Evolutionary conservation across 306 rosid genomes (phyloP).

Genomic region (Fragaria vesca): DNA sequence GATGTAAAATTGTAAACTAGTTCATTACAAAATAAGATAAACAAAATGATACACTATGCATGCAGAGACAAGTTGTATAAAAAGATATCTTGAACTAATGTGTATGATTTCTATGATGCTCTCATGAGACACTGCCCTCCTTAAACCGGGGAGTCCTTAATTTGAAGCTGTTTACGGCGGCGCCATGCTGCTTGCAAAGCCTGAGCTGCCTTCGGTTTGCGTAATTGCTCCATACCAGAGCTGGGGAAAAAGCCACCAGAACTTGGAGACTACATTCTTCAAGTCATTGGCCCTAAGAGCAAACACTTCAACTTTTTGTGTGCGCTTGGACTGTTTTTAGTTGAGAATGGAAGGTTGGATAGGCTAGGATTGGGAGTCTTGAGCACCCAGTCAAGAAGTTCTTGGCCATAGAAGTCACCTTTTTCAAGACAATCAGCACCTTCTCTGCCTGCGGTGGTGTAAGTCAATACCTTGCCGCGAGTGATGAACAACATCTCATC

Average conservation of each 20-base stretch:
- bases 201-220: constrained; percentile 57
- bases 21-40: background rate
- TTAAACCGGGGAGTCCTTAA: background rate
- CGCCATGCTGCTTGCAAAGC: constrained; percentile 71
- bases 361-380: no score
- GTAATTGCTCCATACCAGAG: constrained; percentile 51
- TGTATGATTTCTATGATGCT: background rate
- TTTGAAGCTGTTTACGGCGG: constrained; percentile 28
- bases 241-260: constrained; percentile 57
- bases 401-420: no score
- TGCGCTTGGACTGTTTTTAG: no score
- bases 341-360: no score
- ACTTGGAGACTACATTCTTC: constrained; percentile 32
- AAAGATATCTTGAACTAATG: background rate
- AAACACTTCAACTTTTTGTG: no score
- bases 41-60: background rate
- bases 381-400: no score
- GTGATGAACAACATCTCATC: no score
- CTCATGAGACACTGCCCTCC: background rate
- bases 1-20: no score
- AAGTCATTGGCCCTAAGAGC: no score
- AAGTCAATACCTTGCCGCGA: no score
- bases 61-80: background rate
- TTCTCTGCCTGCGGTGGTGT: no score
- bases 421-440: no score